Evolutionary conservation across 169 alveolate genomes (phyloP).

Genomic region (Perkinsus marinus): DNA sequence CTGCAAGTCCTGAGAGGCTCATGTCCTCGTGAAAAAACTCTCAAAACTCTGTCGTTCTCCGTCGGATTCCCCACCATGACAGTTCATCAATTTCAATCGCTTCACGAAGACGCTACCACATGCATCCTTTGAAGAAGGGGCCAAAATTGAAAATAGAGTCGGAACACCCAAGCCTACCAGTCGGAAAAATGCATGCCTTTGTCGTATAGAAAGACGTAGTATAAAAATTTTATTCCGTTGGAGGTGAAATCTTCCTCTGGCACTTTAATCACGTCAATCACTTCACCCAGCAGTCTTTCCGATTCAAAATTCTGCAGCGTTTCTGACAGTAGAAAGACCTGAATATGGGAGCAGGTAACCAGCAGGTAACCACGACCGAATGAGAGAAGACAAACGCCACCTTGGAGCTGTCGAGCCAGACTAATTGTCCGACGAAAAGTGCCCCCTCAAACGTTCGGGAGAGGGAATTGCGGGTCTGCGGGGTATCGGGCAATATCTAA

Average conservation of each 20-base stretch:
- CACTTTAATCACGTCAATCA: not conserved
- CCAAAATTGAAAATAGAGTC: too few species aligned
- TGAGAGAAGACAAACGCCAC: not conserved
- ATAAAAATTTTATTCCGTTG: not conserved
- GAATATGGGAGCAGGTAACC: too few species aligned
- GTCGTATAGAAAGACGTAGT: not conserved
- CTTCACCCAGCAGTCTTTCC: not conserved
- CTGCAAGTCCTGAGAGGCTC: too few species aligned
- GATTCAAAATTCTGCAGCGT: not conserved
- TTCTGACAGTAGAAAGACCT: not conserved
- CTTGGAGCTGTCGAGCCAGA: not conserved
- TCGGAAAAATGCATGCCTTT: not conserved
- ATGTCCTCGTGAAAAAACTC: too few species aligned
- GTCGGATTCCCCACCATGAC: too few species aligned
- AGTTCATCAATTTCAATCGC: too few species aligned
- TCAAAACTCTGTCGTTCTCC: too few species aligned
- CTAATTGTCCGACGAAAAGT: not conserved
- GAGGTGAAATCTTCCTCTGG: not conserved
- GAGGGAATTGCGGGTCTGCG: not conserved
- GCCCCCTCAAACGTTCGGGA: not conserved
- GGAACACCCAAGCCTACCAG: not conserved
- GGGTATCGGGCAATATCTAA: not conserved
- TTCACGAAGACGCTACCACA: too few species aligned
- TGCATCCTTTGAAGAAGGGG: too few species aligned
- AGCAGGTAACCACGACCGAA: too few species aligned